These are phyloP conservation scores for Aspergillus sclerotioniger DNA, from an alignment of 495 filamentous ascomycete genomes.

Conservation along the genomic window DNA sequence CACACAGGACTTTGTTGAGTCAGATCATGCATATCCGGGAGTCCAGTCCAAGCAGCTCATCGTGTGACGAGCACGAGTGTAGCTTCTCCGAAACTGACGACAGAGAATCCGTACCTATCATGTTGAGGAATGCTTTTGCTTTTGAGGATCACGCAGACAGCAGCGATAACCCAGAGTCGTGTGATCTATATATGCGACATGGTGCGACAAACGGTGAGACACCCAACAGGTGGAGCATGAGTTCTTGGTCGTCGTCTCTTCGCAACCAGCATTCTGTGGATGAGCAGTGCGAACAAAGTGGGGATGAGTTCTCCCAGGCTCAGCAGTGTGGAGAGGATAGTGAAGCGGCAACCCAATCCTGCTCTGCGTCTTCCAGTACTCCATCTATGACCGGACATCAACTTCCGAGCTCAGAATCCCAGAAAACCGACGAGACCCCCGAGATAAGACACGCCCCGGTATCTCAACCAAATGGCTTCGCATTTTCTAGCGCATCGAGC, in stretches of 20 bases:
- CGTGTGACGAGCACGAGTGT: constrained; percentile 51
- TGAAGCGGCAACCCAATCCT: constrained; percentile 31
- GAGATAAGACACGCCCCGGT: constrained; percentile 8
- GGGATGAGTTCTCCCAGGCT: constrained; percentile 29
- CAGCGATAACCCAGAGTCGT: constrained; percentile 31
- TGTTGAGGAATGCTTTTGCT: constrained; percentile 50
- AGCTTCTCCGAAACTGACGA: constrained; percentile 53
- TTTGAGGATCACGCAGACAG: constrained; percentile 33
- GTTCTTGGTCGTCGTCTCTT: constrained; percentile 53
- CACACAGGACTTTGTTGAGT: constrained; percentile 47
- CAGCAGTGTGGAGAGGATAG: constrained; percentile 22
- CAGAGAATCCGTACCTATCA: constrained; percentile 60
- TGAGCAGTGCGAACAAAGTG: constrained; percentile 36
- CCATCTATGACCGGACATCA: constrained; percentile 29
- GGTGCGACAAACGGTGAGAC: constrained; percentile 20
- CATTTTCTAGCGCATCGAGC: constrained; percentile 35
- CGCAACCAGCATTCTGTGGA: constrained; percentile 43
- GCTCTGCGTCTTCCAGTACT: constrained; percentile 34
- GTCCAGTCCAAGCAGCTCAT: constrained; percentile 42
- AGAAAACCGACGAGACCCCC: constrained; percentile 17
- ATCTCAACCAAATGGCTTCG: constrained; percentile 12
- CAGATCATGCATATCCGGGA: constrained; percentile 55
- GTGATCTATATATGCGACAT: constrained; percentile 22
- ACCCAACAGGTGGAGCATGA: constrained; percentile 49
- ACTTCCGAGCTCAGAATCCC: constrained; percentile 17